Evolutionary conservation across 441 rosid species (phyloP).

Genomic region (Daphne laureola): DNA sequence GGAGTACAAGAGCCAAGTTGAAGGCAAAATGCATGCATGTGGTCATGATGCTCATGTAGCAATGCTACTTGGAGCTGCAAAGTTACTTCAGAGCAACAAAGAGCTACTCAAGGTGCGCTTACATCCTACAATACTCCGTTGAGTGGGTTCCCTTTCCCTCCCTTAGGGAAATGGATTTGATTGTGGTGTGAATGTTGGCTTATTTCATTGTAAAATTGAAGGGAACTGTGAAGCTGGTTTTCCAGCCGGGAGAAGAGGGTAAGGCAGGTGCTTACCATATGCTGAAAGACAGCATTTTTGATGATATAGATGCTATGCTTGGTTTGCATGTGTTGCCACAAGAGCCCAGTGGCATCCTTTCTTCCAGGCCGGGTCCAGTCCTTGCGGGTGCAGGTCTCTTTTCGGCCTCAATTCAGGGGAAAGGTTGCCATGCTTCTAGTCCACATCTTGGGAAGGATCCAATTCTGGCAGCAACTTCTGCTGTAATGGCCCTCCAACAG

Average conservation of each 20-base stretch:
- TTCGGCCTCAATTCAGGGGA: conserved; percentile 26
- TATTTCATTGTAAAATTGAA: conserved; percentile 5
- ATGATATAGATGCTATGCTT: conserved; percentile 26
- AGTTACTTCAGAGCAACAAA: conserved; percentile 16
- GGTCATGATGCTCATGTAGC: conserved; percentile 73
- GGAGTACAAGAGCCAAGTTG: conserved; percentile 58
- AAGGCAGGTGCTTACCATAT: conserved; percentile 38
- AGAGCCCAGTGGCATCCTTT: conserved; percentile 25
- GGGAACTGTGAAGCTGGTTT: conserved; percentile 48
- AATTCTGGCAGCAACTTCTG: conserved; percentile 32
- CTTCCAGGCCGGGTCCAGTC: conserved; percentile 37
- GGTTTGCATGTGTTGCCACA: conserved; percentile 31
- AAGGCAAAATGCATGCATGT: conserved; percentile 77
- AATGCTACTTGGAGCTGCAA: conserved; percentile 54
- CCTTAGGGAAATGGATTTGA: neutral
- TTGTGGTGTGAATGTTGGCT: neutral
- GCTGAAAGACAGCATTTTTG: conserved; percentile 34
- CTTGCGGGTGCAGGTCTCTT: conserved; percentile 37
- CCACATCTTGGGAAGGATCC: conserved; percentile 34
- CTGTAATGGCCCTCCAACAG: conserved; percentile 33
- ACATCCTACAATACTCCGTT: neutral
- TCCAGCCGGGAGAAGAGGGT: conserved; percentile 55
- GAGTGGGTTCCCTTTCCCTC: neutral
- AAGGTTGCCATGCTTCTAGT: conserved; percentile 38
- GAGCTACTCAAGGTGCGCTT: conserved; percentile 17